phyloP scores from a whole-genome alignment of 805 yeast species.

The Metschnikowia baotianmanensis region DNA sequence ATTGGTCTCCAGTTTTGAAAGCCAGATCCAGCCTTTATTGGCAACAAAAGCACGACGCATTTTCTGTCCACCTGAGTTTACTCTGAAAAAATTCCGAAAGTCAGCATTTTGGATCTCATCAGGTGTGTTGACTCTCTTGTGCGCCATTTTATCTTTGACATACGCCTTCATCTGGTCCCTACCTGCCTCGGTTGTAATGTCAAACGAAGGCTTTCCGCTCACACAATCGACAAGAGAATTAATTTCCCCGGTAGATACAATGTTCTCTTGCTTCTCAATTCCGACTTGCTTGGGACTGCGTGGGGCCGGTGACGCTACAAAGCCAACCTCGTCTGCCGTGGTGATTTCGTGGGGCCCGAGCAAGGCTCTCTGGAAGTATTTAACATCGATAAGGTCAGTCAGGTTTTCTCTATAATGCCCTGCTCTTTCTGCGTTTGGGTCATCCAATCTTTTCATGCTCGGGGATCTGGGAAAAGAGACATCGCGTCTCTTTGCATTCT shows the following conservation, averaged over 20 bases:
- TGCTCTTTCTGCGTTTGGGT: too few species aligned
- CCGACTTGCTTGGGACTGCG: too few species aligned
- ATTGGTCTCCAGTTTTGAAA: conserved; percentile 3
- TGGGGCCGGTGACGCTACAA: too few species aligned
- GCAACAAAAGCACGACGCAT: conserved; percentile 12
- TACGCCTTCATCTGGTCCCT: conserved; percentile 14
- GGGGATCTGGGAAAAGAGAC: not conserved
- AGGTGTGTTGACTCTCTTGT: not conserved
- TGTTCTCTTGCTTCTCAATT: not conserved
- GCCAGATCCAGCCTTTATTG: conserved; percentile 17
- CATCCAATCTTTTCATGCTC: too few species aligned
- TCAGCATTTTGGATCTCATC: not conserved
- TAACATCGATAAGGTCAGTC: too few species aligned
- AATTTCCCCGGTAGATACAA: too few species aligned
- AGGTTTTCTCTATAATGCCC: too few species aligned
- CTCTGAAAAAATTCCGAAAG: conserved; percentile 1
- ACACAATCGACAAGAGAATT: not conserved
- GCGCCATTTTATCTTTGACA: conserved; percentile 8
- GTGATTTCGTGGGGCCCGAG: too few species aligned
- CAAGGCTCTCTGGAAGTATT: too few species aligned
- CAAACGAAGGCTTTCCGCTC: conserved; percentile 10
- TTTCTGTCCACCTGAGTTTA: conserved; percentile 1
- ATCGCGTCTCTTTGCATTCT: not conserved
- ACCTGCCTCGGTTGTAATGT: conserved; percentile 14
- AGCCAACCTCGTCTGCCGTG: too few species aligned